Percentiles rank a stretch among this genome's conserved stretches.
phyloP scores from a whole-genome alignment of 2,329 filamentous ascomycete genomes.

The Fusarium scirpi region DNA sequence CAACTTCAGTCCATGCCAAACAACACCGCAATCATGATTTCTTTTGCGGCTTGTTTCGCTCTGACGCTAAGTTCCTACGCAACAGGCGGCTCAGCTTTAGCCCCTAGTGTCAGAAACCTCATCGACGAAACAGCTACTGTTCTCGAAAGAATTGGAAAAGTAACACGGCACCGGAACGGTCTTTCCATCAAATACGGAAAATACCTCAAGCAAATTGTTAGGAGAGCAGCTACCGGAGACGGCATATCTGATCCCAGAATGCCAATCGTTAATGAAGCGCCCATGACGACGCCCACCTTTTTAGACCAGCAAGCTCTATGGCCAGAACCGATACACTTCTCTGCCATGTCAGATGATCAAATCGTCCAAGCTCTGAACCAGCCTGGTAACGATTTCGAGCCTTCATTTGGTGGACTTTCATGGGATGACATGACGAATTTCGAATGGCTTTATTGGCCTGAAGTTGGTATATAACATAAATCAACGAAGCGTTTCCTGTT shows the following conservation, averaged over 20 bases:
- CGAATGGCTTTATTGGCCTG: constrained; percentile 67
- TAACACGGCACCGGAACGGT: constrained; percentile 74
- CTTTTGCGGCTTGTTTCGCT: constrained; percentile 77
- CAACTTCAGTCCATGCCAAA: constrained; percentile 81
- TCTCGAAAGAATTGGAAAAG: constrained; percentile 74
- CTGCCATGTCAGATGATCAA: constrained; percentile 76
- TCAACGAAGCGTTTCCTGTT: constrained; percentile 31
- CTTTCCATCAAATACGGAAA: constrained; percentile 66
- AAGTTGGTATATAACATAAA: constrained; percentile 52
- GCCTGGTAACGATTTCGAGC: constrained; percentile 69
- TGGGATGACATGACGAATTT: constrained; percentile 70
- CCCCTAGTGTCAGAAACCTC: constrained; percentile 71
- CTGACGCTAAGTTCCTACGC: constrained; percentile 72
- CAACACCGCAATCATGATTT: constrained; percentile 83
- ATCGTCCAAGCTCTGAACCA: constrained; percentile 74
- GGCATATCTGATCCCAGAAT: constrained; percentile 34
- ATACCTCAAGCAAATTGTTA: constrained; percentile 59
- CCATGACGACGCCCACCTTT: constrained; percentile 45
- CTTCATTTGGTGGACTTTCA: constrained; percentile 65
- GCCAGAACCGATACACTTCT: constrained; percentile 70
- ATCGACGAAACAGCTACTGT: constrained; percentile 77
- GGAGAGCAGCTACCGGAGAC: constrained; percentile 50
- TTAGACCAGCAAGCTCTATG: constrained; percentile 53
- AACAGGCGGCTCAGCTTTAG: constrained; percentile 67
- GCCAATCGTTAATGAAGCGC: constrained; percentile 23